phyloP scores from a whole-genome alignment of 2,329 filamentous ascomycete species.

The Tolypocladium endophyticum region DNA sequence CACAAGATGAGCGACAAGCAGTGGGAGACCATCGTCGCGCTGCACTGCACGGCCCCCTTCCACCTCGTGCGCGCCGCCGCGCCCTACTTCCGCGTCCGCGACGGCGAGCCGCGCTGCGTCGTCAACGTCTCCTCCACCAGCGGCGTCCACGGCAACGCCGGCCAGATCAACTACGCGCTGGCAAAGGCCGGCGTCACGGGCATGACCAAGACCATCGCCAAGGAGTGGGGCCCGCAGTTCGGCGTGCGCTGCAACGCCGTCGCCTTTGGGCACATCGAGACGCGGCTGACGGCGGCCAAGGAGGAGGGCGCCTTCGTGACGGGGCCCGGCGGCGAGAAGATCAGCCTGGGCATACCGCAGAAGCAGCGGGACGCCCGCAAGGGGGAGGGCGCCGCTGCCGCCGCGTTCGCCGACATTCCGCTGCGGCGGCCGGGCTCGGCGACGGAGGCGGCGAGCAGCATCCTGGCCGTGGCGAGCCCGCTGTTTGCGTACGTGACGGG shows the following conservation, averaged over 20 bases:
- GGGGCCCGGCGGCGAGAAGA: conserved; percentile 64
- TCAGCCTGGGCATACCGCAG: conserved; percentile 62
- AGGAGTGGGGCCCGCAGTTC: conserved; percentile 80
- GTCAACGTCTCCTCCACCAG: conserved; percentile 78
- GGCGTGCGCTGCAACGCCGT: conserved; percentile 77
- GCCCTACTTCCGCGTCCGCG: conserved; percentile 79
- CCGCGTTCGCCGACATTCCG: conserved; percentile 59
- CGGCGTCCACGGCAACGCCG: conserved; percentile 77
- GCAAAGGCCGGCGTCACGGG: conserved; percentile 79
- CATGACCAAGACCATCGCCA: conserved; percentile 80
- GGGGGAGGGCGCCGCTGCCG: conserved; percentile 15
- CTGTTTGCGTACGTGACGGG: conserved; percentile 77
- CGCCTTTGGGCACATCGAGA: conserved; percentile 74
- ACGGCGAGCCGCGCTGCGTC: conserved; percentile 67
- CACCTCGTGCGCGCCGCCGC: conserved; percentile 69
- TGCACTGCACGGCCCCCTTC: conserved; percentile 82
- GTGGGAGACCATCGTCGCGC: conserved; percentile 77
- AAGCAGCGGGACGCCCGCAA: conserved; percentile 34
- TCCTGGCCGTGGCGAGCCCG: conserved; percentile 72
- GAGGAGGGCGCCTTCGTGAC: conserved; percentile 73
- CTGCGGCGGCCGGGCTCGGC: conserved; percentile 66
- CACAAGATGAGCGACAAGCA: conserved; percentile 89
- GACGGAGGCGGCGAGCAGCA: conserved; percentile 67
- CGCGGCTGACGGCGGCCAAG: conserved; percentile 72
- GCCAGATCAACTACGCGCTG: conserved; percentile 81